phyloP scores from a whole-genome alignment of 208 protist species.

The Trypanosoma vivax region DNA sequence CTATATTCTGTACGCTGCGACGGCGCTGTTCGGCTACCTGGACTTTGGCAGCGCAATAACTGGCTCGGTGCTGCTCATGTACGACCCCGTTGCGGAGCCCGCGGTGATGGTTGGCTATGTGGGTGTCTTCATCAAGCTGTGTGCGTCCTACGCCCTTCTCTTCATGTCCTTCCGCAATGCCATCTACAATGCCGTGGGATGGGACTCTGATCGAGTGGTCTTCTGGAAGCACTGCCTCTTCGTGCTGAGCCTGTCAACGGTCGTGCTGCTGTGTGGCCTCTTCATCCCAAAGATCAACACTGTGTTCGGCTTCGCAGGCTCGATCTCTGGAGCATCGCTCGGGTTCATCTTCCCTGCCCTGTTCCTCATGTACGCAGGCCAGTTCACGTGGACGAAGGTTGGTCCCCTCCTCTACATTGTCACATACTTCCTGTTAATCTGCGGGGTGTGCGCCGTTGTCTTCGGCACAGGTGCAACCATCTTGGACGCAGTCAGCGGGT shows the following conservation, averaged over 20 bases:
- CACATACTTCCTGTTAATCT: conserved; percentile 37
- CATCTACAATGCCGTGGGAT: conserved; percentile 43
- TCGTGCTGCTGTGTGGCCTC: conserved; percentile 60
- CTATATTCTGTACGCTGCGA: conserved; percentile 40
- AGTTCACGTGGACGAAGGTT: conserved; percentile 43
- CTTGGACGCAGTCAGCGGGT: conserved; percentile 13
- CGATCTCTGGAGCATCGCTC: conserved; percentile 59
- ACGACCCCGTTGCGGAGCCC: conserved; percentile 44
- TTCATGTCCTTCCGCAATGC: conserved; percentile 52
- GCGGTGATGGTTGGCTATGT: conserved; percentile 50
- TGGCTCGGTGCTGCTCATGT: conserved; percentile 50
- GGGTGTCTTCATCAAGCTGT: conserved; percentile 55
- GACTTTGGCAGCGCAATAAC: conserved; percentile 43
- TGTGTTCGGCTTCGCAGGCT: conserved; percentile 67
- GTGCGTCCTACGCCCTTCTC: conserved; percentile 43
- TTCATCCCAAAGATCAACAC: conserved; percentile 74
- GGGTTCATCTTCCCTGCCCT: conserved; percentile 73
- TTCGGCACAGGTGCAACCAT: conserved; percentile 66
- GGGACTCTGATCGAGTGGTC: conserved; percentile 43
- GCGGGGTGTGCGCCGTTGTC: conserved; percentile 50
- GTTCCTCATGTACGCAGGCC: conserved; percentile 69
- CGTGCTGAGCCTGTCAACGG: conserved; percentile 35
- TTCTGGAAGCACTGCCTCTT: conserved; percentile 45
- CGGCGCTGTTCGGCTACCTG: conserved; percentile 55
- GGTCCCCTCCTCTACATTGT: conserved; percentile 46